Evolutionary conservation across 768 basidiomycete genomes (phyloP).

Genomic region (Galerina marginata): DNA sequence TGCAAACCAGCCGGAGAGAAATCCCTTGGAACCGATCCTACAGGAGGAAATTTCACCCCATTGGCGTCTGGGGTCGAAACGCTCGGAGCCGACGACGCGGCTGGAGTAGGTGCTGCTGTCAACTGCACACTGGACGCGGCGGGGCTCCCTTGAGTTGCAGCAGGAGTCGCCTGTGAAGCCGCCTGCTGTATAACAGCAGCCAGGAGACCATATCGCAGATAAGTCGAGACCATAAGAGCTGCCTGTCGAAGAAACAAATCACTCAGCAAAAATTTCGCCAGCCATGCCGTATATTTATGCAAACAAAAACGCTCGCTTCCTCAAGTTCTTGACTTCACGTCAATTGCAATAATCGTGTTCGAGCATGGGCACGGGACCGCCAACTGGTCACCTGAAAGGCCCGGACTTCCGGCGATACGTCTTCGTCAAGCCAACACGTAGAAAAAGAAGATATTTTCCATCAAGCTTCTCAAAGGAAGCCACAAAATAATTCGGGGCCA

Average conservation of each 20-base stretch:
- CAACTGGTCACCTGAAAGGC: too few species aligned
- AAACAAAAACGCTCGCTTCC: too few species aligned
- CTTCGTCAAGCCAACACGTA: not conserved
- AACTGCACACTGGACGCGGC: not conserved
- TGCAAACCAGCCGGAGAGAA: conserved; percentile 44
- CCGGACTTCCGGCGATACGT: not conserved
- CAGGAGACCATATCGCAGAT: not conserved
- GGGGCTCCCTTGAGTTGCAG: not conserved
- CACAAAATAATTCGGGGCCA: not conserved
- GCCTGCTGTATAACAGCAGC: not conserved
- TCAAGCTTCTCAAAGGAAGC: not conserved
- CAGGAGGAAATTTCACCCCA: conserved; percentile 39
- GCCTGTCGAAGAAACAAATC: not conserved
- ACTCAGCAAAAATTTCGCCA: not conserved
- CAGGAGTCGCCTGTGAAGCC: not conserved
- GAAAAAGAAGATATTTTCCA: too few species aligned
- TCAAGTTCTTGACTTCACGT: too few species aligned
- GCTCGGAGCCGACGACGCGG: conserved; percentile 12
- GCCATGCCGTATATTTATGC: too few species aligned
- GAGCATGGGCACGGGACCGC: too few species aligned
- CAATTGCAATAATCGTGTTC: too few species aligned
- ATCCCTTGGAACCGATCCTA: conserved; percentile 45
- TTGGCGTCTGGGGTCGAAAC: conserved; percentile 7
- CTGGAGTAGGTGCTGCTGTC: conserved; percentile 8
- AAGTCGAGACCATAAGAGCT: not conserved